Evolutionary conservation across 768 basidiomycete species (phyloP), one percentile per base, ranked within the genome.

Genomic region (Guyanaporus albipodus): DNA sequence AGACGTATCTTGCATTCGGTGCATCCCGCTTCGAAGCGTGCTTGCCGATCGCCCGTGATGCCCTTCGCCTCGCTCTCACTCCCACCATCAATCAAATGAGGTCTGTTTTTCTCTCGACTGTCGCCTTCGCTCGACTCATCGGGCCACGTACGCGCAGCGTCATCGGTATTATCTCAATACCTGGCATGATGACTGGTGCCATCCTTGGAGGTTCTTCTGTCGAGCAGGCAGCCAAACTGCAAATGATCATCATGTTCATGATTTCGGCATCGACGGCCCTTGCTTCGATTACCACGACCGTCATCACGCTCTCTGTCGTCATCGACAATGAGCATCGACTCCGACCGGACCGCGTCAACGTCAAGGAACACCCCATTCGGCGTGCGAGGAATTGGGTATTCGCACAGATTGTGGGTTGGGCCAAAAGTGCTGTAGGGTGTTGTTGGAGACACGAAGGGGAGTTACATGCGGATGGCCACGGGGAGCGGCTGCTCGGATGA

Each of bases 191-290:
- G 87, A 90, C 87, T 0, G 91, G 91, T 54, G 88, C 91, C 5
- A 85, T 94, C 50, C 80, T 93, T 11, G 92, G 88, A 11, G 91
- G 91, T 0, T 79, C 87, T 10, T 83, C 84, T 24, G 87, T 93
- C 33, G 76, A 88, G 17, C 89, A 91, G 65, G 92, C 91, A 0
- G 88, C 88, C 2, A 80, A 82, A 42, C 69, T 93, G 14, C 92
- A 93, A 57, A 92, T 92, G 85, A 82, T 94, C 48, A 90, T 94
- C 69, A 88, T 92, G 82, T 93, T 94, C 67, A 88, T 93, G 85
- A 89, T 93, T 36, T 82, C 83, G 3, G 82, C 90, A 0, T 78
- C 81, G 48, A 85, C 86, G 0, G 79, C 83, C 0, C 75, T 94
- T 21, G 78, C 85, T 11, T 75, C 83, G 3, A 82, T 89, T 44